Evolutionary conservation across 2,329 filamentous ascomycete genomes (phyloP).

Genomic region (Mycosphaerella arachidis): DNA sequence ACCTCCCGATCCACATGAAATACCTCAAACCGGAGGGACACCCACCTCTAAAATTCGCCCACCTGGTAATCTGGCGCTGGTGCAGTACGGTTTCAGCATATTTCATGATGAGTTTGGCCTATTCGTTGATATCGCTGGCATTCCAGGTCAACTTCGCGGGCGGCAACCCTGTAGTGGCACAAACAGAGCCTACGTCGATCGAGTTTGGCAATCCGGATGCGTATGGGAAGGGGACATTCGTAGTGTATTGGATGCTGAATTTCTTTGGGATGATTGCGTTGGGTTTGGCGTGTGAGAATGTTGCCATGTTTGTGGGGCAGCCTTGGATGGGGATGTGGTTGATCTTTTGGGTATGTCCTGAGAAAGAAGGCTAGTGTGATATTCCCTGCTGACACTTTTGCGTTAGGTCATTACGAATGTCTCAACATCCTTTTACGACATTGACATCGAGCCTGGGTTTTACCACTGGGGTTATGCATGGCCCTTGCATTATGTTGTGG

Average conservation of each 20-base stretch:
- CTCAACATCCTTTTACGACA: constrained; percentile 54
- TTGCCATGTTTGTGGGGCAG: constrained; percentile 57
- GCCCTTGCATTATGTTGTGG: constrained; percentile 60
- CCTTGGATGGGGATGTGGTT: constrained; percentile 61
- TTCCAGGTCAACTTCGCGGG: constrained; percentile 58
- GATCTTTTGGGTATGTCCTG: constrained; percentile 66
- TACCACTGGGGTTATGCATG: constrained; percentile 61
- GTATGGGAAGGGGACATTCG: constrained; percentile 56
- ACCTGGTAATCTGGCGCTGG: constrained; percentile 58
- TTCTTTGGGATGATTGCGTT: constrained; percentile 60
- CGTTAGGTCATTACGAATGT: constrained; percentile 65
- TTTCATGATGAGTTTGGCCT: constrained; percentile 58
- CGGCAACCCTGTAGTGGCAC: constrained; percentile 42
- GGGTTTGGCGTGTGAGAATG: constrained; percentile 61
- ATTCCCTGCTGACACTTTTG: no score
- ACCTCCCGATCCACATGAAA: constrained; percentile 55
- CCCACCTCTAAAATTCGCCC: constrained; percentile 54
- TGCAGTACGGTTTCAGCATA: constrained; percentile 54
- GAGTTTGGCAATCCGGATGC: constrained; percentile 45
- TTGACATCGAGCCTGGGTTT: constrained; percentile 56
- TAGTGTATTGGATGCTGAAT: constrained; percentile 53
- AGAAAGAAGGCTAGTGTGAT: no score
- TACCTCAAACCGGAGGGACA: constrained; percentile 54
- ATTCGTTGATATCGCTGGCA: constrained; percentile 59
- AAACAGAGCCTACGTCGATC: constrained; percentile 37